phyloP scores from a whole-genome alignment of 2,329 filamentous ascomycete genomes.

The Monosporascus sp. region DNA sequence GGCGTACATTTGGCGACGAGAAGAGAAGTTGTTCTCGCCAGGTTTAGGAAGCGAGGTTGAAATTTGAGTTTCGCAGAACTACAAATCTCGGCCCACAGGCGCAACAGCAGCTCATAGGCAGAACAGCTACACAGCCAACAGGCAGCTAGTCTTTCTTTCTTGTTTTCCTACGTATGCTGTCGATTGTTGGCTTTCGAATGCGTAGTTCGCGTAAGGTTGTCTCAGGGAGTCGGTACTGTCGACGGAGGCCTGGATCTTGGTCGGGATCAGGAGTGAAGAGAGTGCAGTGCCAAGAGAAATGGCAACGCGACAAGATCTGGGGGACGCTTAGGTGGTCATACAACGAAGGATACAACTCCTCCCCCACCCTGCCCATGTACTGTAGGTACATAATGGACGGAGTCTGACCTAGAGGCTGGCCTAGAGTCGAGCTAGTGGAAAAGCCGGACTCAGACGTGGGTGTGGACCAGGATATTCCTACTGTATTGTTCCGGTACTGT shows the following conservation, averaged over 20 bases:
- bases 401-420: background rate
- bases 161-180: too few relatives aligned
- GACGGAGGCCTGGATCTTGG: background rate
- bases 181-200: too few relatives aligned
- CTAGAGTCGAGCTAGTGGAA: background rate
- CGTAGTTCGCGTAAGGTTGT: too few relatives aligned
- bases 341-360: background rate
- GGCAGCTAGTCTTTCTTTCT: too few relatives aligned
- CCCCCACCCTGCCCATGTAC: background rate
- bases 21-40: background rate
- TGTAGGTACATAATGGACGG: background rate
- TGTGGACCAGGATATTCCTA: too few relatives aligned
- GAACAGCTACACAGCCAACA: background rate
- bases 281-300: slow-evolving; percentile 1
- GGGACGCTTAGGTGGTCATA: background rate
- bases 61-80: background rate
- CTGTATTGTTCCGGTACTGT: too few relatives aligned
- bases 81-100: background rate
- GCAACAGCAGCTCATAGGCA: background rate
- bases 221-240: background rate
- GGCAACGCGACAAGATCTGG: background rate
- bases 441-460: too few relatives aligned
- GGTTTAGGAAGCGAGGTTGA: background rate
- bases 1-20: background rate
- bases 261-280: background rate